Evolutionary conservation across 139 green algal species (phyloP).

Genomic region (Chlorella sp.): DNA sequence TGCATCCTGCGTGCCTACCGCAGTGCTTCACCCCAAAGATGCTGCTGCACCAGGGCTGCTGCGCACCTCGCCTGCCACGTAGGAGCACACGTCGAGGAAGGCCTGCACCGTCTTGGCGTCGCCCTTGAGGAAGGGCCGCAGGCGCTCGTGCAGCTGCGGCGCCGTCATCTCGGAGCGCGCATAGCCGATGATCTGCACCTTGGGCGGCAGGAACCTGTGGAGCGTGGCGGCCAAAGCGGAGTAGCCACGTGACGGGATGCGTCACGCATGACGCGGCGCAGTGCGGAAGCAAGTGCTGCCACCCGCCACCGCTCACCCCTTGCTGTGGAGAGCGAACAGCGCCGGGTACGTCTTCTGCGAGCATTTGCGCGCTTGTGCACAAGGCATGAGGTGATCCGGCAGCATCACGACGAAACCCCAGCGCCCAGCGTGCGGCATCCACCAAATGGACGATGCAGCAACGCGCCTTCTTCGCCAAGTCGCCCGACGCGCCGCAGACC

Average conservation of each 20-base stretch:
- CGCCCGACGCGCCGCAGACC: constrained; percentile 56
- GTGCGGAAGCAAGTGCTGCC: too few species aligned
- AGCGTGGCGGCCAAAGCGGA: too few species aligned
- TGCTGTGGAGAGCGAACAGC: constrained; percentile 62
- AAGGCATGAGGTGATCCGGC: background rate
- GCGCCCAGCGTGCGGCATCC: background rate
- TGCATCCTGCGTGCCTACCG: too few species aligned
- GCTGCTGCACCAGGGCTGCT: too few species aligned
- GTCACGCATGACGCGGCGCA: too few species aligned
- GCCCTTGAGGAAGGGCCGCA: constrained; percentile 42
- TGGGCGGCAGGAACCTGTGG: constrained; percentile 56
- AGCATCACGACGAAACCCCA: background rate
- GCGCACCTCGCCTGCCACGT: constrained; percentile 51
- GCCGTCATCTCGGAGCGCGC: constrained; percentile 59
- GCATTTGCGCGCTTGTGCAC: too few species aligned
- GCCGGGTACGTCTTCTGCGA: constrained; percentile 83
- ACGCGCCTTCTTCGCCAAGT: constrained; percentile 66
- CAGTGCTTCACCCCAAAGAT: too few species aligned
- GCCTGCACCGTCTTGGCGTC: constrained; percentile 24
- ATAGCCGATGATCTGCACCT: constrained; percentile 76
- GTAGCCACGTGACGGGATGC: too few species aligned
- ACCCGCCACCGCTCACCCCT: too few species aligned
- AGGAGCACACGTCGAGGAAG: constrained; percentile 66
- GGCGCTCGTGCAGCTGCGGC: constrained; percentile 54
- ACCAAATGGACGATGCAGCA: background rate